These are phyloP conservation scores for Ceratocystiopsis minuta DNA, from an alignment of 2,329 filamentous ascomycete genomes.

Conservation along the genomic window DNA sequence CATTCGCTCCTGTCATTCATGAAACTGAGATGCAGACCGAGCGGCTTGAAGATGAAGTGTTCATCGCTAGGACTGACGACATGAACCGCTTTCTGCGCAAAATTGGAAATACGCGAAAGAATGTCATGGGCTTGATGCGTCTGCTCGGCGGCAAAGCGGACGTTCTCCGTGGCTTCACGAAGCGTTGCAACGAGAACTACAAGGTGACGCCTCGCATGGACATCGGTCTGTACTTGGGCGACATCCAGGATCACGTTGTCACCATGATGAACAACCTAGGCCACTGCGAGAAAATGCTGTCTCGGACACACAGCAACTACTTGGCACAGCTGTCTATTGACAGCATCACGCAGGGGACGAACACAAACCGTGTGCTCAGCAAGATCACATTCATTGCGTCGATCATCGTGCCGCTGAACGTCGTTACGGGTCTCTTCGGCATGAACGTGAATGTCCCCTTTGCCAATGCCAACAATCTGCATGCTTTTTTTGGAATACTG, in stretches of 20 bases:
- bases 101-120: conserved; percentile 83
- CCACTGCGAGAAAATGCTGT: conserved; percentile 96
- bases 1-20: conserved; percentile 75
- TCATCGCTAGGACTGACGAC: conserved; percentile 78
- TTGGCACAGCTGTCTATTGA: conserved; percentile 86
- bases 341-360: conserved; percentile 72
- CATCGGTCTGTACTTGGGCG: conserved; percentile 87
- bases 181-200: conserved; percentile 96
- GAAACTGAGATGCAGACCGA: conserved; percentile 81
- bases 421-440: conserved; percentile 73
- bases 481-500: conserved; percentile 33
- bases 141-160: conserved; percentile 95
- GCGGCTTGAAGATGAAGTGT: conserved; percentile 86
- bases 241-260: conserved; percentile 97
- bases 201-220: conserved; percentile 89
- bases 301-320: conserved; percentile 87
- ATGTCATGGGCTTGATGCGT: conserved; percentile 82
- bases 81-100: conserved; percentile 72
- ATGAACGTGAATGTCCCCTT: conserved; percentile 75
- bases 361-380: conserved; percentile 74
- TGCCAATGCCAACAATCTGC: conserved; percentile 28
- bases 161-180: conserved; percentile 91
- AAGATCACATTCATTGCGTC: conserved; percentile 92
- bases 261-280: conserved; percentile 96
- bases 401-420: conserved; percentile 86